A percentile compares a stretch with the other conserved stretches of the same genome.
These are phyloP conservation scores for Aspergillus fumigatus DNA, from an alignment of 2,329 filamentous ascomycete genomes.

Conservation along the genomic window DNA sequence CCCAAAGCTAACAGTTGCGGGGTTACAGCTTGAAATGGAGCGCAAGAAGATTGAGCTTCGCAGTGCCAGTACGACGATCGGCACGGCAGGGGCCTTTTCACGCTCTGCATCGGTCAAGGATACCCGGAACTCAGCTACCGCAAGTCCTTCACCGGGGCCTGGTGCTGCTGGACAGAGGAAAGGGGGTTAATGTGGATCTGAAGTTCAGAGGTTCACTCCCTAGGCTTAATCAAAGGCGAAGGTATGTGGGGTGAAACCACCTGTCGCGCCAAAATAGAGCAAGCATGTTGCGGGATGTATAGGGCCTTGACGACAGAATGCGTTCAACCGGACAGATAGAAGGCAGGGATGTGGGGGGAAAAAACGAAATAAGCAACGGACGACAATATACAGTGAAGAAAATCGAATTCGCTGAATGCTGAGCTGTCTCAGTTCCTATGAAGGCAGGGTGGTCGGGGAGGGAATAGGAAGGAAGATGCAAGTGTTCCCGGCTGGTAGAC, in stretches of 20 bases:
- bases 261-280: not conserved
- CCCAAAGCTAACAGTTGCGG: not conserved
- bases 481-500: too few species aligned
- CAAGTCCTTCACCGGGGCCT: slow-evolving; percentile 19
- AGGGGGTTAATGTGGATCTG: slow-evolving; percentile 21
- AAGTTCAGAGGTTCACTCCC: not conserved
- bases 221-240: not conserved
- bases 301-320: not conserved
- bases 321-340: not conserved
- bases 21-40: slow-evolving; percentile 43
- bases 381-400: too few species aligned
- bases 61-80: slow-evolving; percentile 37
- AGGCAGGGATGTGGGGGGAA: not conserved
- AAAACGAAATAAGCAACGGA: not conserved
- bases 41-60: slow-evolving; percentile 45
- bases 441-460: too few species aligned
- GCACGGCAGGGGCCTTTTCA: slow-evolving; percentile 26
- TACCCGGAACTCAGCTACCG: slow-evolving; percentile 6
- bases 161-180: slow-evolving; percentile 26
- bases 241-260: not conserved
- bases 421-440: too few species aligned
- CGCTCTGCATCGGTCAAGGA: slow-evolving; percentile 11
- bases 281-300: not conserved
- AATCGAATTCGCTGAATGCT: too few species aligned
- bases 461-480: too few species aligned